phyloP scores from a whole-genome alignment of 495 filamentous ascomycete species.

The Aspergillus sclerotiicarbonarius region DNA sequence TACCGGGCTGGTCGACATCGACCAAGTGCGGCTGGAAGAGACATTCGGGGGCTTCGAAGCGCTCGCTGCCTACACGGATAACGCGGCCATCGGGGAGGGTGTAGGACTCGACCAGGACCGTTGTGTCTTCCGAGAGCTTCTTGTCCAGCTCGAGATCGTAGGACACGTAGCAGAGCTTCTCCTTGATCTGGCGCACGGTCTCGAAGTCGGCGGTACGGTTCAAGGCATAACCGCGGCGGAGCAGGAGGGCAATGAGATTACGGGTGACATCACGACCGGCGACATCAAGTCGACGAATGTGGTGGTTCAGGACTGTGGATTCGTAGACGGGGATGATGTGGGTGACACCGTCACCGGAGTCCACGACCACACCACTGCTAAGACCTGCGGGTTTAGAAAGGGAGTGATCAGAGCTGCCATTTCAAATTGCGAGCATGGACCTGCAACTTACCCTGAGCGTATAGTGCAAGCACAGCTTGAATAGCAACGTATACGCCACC shows the following conservation, averaged over 20 bases:
- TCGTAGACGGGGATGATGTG: constrained; percentile 99
- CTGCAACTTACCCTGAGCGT: constrained; percentile 77
- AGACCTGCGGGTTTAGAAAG: constrained; percentile 56
- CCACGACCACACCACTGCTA: constrained; percentile 92
- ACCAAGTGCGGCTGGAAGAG: constrained; percentile 98
- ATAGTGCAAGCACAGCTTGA: constrained; percentile 94
- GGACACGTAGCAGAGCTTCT: constrained; percentile 99
- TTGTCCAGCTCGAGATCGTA: constrained; percentile 98
- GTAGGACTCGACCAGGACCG: constrained; percentile 94
- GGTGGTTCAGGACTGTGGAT: constrained; percentile 94
- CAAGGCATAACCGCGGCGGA: constrained; percentile 92
- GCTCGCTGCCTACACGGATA: constrained; percentile 91
- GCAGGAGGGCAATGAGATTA: constrained; percentile 92
- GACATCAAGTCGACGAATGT: constrained; percentile 89
- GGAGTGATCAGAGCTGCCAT: not conserved
- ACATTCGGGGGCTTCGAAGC: constrained; percentile 97
- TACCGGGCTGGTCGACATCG: constrained; percentile 95
- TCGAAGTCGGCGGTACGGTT: constrained; percentile 99
- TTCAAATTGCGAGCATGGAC: not conserved
- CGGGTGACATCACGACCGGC: constrained; percentile 96
- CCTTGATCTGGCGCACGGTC: constrained; percentile 98
- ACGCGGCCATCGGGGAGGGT: constrained; percentile 94
- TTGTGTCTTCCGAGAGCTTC: constrained; percentile 93
- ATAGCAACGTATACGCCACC: constrained; percentile 98
- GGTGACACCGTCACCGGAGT: constrained; percentile 96